Evolutionary conservation across 164 flowering plant species (phyloP).

Genomic region (Dillenia suffruticosa): DNA sequence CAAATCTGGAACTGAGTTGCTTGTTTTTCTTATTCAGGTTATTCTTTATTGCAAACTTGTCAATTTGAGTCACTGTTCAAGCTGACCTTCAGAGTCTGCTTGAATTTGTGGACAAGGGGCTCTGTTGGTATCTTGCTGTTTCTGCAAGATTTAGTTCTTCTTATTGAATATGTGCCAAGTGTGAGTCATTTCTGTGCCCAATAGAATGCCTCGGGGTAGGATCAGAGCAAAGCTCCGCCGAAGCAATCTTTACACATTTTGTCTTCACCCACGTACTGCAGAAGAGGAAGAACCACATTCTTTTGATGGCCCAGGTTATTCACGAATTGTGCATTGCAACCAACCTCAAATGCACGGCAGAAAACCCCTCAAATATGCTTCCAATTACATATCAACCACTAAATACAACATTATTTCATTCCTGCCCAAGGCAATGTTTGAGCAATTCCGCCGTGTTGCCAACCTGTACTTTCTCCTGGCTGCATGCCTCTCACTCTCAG

Average conservation of each 20-base stretch:
- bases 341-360: conserved; percentile 55
- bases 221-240: conserved; percentile 50
- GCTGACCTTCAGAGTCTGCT: neutral
- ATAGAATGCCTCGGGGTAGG: conserved; percentile 49
- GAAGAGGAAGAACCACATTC: conserved; percentile 40
- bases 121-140: neutral
- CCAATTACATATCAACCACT: conserved; percentile 85
- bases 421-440: conserved; percentile 86
- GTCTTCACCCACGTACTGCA: conserved; percentile 26
- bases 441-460: conserved; percentile 96
- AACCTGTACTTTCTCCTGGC: conserved; percentile 89
- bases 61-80: neutral
- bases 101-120: neutral
- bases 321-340: conserved; percentile 73
- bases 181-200: conserved; percentile 6
- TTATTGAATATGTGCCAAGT: neutral
- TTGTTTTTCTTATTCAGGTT: neutral
- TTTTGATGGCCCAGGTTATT: conserved; percentile 68
- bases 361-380: conserved; percentile 56
- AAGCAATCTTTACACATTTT: conserved; percentile 66
- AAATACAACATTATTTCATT: conserved; percentile 78
- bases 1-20: no score
- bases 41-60: neutral
- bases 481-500: conserved; percentile 65
- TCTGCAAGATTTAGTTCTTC: neutral